phyloP scores from a whole-genome alignment of 1,284 basidiomycete species.

The Microbotryum scabiosae region DNA sequence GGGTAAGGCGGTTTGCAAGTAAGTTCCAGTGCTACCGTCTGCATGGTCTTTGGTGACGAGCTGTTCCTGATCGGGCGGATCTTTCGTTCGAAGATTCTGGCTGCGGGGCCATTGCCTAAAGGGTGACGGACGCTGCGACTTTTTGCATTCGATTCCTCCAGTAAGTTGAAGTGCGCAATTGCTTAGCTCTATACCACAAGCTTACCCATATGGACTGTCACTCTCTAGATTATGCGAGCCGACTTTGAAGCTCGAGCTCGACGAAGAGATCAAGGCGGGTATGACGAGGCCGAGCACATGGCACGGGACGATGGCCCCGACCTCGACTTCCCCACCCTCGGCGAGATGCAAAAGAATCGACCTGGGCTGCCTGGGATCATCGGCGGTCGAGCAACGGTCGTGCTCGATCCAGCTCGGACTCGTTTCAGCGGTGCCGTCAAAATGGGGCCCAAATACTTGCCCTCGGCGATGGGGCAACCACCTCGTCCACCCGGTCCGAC shows the following conservation, averaged over 20 bases:
- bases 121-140: constrained; percentile 53
- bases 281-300: background rate
- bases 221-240: constrained; percentile 30
- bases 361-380: too few species aligned
- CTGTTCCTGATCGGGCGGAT: background rate
- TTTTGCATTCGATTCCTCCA: constrained; percentile 25
- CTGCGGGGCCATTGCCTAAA: constrained; percentile 91
- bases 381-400: constrained; percentile 37
- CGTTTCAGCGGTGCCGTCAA: constrained; percentile 77
- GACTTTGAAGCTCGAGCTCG: constrained; percentile 21
- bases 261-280: constrained; percentile 5
- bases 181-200: constrained; percentile 13
- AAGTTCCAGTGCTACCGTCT: constrained; percentile 32
- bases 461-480: constrained; percentile 1
- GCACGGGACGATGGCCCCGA: constrained; percentile 23
- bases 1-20: constrained; percentile 52
- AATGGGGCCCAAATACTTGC: constrained; percentile 28
- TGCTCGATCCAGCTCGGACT: constrained; percentile 65
- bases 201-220: background rate
- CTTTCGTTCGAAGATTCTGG: constrained; percentile 74
- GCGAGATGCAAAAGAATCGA: constrained; percentile 32
- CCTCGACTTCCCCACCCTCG: constrained; percentile 73
- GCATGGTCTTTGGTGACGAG: background rate
- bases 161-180: constrained; percentile 1
- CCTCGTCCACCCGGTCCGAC: constrained; percentile 4